phyloP scores from a whole-genome alignment of 768 basidiomycete species.

The Aureoboletus auriporus region DNA sequence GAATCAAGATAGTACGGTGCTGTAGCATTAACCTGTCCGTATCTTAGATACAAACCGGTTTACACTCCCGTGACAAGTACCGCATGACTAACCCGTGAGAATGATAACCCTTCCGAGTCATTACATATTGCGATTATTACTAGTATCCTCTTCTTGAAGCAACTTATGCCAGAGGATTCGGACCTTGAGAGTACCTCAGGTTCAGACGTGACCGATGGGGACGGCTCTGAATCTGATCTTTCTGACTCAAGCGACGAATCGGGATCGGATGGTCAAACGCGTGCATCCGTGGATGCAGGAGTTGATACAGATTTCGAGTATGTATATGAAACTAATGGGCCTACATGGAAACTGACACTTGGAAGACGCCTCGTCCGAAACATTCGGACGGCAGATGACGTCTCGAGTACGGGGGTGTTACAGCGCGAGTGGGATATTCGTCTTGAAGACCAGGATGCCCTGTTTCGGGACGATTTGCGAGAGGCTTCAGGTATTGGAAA shows the following conservation, averaged over 20 bases:
- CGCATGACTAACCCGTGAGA: too few species aligned
- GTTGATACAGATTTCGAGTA: conserved; percentile 23
- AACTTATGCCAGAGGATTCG: background rate
- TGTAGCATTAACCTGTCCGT: too few species aligned
- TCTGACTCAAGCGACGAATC: conserved; percentile 8
- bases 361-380: conserved; percentile 63
- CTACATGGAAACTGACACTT: background rate
- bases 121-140: too few species aligned
- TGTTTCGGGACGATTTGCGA: conserved; percentile 71
- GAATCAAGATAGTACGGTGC: too few species aligned
- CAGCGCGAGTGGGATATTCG: conserved; percentile 72
- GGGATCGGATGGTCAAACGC: background rate
- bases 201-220: conserved; percentile 5
- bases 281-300: conserved; percentile 3
- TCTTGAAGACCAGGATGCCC: conserved; percentile 61
- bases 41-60: too few species aligned
- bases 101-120: too few species aligned
- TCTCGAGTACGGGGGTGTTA: conserved; percentile 42
- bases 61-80: too few species aligned
- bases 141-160: too few species aligned
- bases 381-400: conserved; percentile 52
- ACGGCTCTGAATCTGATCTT: conserved; percentile 6
- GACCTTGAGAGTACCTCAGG: conserved; percentile 3
- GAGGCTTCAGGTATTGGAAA: conserved; percentile 70
- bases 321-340: background rate